Evolutionary conservation across 371 early-diverging fungal species (phyloP), one percentile per base, ranked within the genome.

Genomic region (Ordospora pajunii): DNA sequence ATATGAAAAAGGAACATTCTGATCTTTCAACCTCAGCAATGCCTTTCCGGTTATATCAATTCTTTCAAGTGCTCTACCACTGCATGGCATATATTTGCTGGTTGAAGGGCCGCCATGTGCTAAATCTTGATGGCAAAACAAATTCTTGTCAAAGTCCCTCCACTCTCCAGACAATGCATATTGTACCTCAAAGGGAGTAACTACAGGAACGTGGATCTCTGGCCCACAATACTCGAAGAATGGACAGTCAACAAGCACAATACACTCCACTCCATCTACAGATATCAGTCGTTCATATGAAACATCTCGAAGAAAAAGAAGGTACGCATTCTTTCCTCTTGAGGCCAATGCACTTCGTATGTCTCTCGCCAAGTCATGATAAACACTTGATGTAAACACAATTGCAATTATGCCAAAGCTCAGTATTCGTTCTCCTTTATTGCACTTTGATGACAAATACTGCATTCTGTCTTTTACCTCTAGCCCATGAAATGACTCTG

Each of bases 221-320:
- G 77, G 75, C 0, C 48, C 19, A 45, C 52, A 82, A 43, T 62
- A 40, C 23, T 70, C 51, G 66, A 72, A 78, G 17, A 71, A 10
- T 5, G 78, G 82, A 65, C 82, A 82, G 49, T 82, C 82, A 12
- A 82, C 71, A 21, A 82, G 19, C 49, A 82, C 73, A 27, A 80
- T 44, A 53, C 75, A 77, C 9, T 82, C 82, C 10, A 78, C 65
- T 22, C 72, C 63, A 14, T 82, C 82, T 50, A 82, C 64, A 9
- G 75, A 49, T 32, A 76, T 76, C 37, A 82, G 44, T 50, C 82
- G 58, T 50, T 77, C 75, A 48, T 75, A 74, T 23, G 62, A 67
- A 51, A 82, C 48, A 51, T 82, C 81, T 62, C 54, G 70, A 10
- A 82, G 65, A 63, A 71, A 77, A 22, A 79, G 53, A 23, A 67